phyloP scores from a whole-genome alignment of 2,329 filamentous ascomycete genomes.

The Pseudopithomyces maydicus region DNA sequence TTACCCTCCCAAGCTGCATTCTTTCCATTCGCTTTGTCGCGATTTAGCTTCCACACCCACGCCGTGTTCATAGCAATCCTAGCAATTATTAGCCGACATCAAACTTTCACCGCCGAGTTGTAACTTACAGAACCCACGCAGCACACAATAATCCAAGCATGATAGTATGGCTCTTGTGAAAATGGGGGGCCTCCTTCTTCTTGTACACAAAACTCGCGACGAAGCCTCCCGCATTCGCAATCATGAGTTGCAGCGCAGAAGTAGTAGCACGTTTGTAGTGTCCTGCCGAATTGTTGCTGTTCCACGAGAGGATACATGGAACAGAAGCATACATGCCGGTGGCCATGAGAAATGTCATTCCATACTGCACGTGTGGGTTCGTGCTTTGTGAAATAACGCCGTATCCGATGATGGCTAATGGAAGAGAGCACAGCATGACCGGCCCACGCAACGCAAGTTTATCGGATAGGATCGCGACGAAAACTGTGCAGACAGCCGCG shows the following conservation, averaged over 20 bases:
- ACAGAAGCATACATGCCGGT: constrained; percentile 68
- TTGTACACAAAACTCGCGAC: constrained; percentile 70
- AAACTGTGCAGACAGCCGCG: constrained; percentile 58
- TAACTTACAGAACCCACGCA: constrained; percentile 67
- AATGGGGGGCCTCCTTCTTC: constrained; percentile 60
- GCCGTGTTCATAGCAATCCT: constrained; percentile 66
- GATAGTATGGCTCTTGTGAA: constrained; percentile 65
- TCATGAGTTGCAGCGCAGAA: constrained; percentile 66
- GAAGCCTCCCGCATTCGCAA: constrained; percentile 71
- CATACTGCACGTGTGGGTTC: constrained; percentile 61
- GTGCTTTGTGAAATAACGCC: constrained; percentile 64
- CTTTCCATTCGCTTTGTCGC: constrained; percentile 64
- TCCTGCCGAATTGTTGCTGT: constrained; percentile 69
- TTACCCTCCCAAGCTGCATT: constrained; percentile 62
- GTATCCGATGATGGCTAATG: constrained; percentile 69
- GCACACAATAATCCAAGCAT: constrained; percentile 64
- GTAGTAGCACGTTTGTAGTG: constrained; percentile 75
- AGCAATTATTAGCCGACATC: constrained; percentile 17
- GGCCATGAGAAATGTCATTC: constrained; percentile 71
- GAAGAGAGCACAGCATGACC: constrained; percentile 67
- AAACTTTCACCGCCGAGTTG: background rate
- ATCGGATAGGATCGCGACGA: constrained; percentile 64
- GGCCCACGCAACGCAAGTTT: constrained; percentile 63
- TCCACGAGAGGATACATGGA: constrained; percentile 68
- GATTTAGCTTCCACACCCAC: constrained; percentile 68